These are phyloP conservation scores for Porphyrellus cyaneotinctus DNA, from an alignment of 768 basidiomycete species.

Conservation along the genomic window DNA sequence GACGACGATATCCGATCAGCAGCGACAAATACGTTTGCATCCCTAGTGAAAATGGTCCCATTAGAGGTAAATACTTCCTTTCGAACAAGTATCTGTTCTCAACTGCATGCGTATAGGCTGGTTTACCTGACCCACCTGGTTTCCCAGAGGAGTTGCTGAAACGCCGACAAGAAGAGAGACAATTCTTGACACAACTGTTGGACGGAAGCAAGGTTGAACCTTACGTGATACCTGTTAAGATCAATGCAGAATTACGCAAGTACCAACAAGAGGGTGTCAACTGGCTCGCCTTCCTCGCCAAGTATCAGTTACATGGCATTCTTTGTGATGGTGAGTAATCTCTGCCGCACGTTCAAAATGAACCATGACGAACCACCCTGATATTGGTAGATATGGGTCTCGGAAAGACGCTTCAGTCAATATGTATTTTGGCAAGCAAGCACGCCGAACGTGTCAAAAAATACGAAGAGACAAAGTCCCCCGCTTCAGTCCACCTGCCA, in stretches of 20 bases:
- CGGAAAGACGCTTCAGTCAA: conserved; percentile 96
- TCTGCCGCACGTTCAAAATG: conserved; percentile 13
- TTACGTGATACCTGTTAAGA: conserved; percentile 78
- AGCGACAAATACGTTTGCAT: conserved; percentile 96
- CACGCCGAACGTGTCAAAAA: conserved; percentile 80
- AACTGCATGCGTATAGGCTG: conserved; percentile 53
- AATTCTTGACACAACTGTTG: conserved; percentile 88
- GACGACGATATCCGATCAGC: conserved; percentile 90
- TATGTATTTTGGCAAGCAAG: conserved; percentile 94
- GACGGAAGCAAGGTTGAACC: conserved; percentile 94
- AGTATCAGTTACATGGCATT: conserved; percentile 96
- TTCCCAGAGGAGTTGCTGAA: conserved; percentile 86
- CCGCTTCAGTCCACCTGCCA: conserved; percentile 81
- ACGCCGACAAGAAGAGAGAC: conserved; percentile 81
- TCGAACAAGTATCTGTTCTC: not conserved
- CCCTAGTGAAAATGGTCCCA: conserved; percentile 97
- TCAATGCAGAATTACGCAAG: conserved; percentile 92
- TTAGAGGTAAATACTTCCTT: conserved; percentile 64
- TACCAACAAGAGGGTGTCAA: conserved; percentile 99
- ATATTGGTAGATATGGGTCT: conserved; percentile 86
- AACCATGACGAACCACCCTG: not conserved
- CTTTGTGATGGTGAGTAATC: conserved; percentile 82
- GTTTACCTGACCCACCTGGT: conserved; percentile 91
- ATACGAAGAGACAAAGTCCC: conserved; percentile 58
- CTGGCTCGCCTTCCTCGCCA: conserved; percentile 97